These are phyloP conservation scores for Neonectria magnoliae DNA, from an alignment of 2,329 filamentous ascomycete genomes.

Conservation along the genomic window DNA sequence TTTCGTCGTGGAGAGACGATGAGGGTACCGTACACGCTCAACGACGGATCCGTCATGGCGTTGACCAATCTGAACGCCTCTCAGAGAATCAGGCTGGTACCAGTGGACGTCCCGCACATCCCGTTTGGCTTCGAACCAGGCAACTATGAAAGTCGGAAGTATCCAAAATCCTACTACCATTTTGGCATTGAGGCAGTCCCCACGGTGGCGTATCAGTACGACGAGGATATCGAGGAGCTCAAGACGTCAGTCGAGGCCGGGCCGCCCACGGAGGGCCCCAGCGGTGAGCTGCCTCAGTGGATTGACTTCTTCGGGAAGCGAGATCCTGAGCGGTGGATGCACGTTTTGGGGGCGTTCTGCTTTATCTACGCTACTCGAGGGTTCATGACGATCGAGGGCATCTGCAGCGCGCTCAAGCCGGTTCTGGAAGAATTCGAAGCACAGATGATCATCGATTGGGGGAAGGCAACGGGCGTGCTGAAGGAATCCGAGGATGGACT, in stretches of 20 bases:
- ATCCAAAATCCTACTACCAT: conserved; percentile 71
- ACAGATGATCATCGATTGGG: conserved; percentile 68
- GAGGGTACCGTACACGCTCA: conserved; percentile 64
- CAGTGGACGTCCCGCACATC: conserved; percentile 67
- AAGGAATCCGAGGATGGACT: conserved; percentile 51
- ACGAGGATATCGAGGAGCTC: conserved; percentile 59
- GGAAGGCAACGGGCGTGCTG: conserved; percentile 62
- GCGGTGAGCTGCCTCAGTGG: conserved; percentile 74
- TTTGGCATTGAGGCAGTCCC: conserved; percentile 71
- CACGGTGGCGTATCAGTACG: conserved; percentile 70
- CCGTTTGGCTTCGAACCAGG: conserved; percentile 77
- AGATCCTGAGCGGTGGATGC: conserved; percentile 70
- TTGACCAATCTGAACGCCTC: conserved; percentile 72
- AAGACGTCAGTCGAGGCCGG: conserved; percentile 47
- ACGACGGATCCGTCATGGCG: conserved; percentile 74
- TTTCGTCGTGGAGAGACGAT: conserved; percentile 58
- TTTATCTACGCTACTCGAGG: conserved; percentile 72
- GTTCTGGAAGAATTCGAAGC: conserved; percentile 72
- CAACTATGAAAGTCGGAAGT: conserved; percentile 76
- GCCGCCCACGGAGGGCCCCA: conserved; percentile 54
- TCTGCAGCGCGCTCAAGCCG: conserved; percentile 66
- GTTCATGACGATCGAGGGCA: conserved; percentile 61
- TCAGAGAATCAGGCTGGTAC: conserved; percentile 64
- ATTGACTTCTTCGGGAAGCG: conserved; percentile 72
- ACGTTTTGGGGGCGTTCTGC: conserved; percentile 69